Percentiles rank a stretch among this genome's conserved stretches.
phyloP scores from a whole-genome alignment of 352 stramenopile genomes.

The Globisporangium barbulae region DNA sequence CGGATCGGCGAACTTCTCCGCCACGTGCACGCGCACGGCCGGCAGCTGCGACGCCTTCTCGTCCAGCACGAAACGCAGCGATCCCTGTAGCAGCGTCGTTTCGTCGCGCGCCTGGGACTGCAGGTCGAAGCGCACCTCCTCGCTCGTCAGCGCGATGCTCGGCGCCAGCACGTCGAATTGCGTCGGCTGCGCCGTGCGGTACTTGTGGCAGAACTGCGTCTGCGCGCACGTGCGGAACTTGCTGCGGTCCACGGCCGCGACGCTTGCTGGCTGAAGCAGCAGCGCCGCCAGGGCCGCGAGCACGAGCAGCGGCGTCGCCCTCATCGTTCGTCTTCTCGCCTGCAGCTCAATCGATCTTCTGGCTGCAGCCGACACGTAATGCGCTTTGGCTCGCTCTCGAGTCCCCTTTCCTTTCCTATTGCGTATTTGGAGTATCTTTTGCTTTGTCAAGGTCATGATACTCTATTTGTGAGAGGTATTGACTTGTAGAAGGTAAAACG shows the following conservation, averaged over 20 bases:
- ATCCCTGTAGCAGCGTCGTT: slow-evolving; percentile 32
- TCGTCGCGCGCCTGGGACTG: slow-evolving; percentile 21
- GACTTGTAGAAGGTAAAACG: background rate
- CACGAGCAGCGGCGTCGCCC: background rate
- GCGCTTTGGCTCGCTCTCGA: background rate
- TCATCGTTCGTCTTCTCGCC: slow-evolving; percentile 11
- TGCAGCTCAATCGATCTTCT: slow-evolving; percentile 4
- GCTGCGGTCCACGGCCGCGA: slow-evolving; percentile 89
- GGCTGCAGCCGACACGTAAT: slow-evolving; percentile 1
- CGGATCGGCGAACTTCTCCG: slow-evolving; percentile 49
- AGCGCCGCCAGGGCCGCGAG: background rate
- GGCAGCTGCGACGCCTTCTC: slow-evolving; percentile 31
- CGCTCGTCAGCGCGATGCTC: slow-evolving; percentile 25
- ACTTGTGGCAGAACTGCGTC: slow-evolving; percentile 95
- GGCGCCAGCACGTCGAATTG: slow-evolving; percentile 30
- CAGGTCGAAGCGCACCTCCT: slow-evolving; percentile 50
- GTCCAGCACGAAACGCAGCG: slow-evolving; percentile 51
- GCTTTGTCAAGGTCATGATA: background rate
- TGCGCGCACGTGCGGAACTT: slow-evolving; percentile 99
- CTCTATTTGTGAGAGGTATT: too few species aligned
- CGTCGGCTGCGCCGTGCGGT: slow-evolving; percentile 35
- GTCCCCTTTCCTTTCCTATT: background rate
- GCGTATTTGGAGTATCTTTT: background rate
- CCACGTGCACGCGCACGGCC: slow-evolving; percentile 51
- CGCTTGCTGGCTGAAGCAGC: background rate